Percentiles rank a stretch among this genome's conserved stretches.
Conservation (phyloP, 345 rosid genomes). For the Citrus glauca region DNA sequence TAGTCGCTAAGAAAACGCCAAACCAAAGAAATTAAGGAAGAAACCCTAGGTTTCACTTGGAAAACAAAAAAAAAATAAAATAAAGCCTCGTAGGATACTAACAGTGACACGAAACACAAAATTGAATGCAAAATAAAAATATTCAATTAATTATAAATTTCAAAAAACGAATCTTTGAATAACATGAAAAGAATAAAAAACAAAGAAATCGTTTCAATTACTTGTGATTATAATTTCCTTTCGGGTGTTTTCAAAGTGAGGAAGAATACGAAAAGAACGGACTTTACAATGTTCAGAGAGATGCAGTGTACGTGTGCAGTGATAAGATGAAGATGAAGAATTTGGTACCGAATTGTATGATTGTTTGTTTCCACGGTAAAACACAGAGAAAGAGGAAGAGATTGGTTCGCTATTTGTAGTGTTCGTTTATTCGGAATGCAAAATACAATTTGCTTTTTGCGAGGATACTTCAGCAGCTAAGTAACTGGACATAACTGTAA, state of each 20-base stretch:
- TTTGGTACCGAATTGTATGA: neutral
- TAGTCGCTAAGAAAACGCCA: neutral
- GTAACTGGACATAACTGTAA: conserved; percentile 7
- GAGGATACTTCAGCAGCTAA: conserved; percentile 24
- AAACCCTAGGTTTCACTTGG: neutral
- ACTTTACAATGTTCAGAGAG: conserved; percentile 3
- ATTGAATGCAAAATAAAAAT: neutral
- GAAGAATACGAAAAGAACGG: neutral
- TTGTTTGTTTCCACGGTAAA: neutral
- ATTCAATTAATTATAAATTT: neutral
- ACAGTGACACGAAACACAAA: neutral
- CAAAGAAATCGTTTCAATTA: neutral
- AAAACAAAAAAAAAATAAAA: too few relatives aligned
- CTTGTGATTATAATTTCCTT: neutral
- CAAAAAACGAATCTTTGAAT: neutral
- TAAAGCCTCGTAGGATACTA: too few relatives aligned
- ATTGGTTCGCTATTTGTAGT: conserved; percentile 8
- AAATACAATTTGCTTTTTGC: neutral
- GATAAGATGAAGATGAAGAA: neutral
- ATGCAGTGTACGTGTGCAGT: neutral
- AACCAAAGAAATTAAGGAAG: neutral
- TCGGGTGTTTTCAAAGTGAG: neutral
- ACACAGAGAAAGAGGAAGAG: neutral
- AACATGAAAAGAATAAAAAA: neutral
- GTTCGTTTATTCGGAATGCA: neutral